Evolutionary conservation across 164 flowering plant species (phyloP).

Genomic region (Umbellularia californica): DNA sequence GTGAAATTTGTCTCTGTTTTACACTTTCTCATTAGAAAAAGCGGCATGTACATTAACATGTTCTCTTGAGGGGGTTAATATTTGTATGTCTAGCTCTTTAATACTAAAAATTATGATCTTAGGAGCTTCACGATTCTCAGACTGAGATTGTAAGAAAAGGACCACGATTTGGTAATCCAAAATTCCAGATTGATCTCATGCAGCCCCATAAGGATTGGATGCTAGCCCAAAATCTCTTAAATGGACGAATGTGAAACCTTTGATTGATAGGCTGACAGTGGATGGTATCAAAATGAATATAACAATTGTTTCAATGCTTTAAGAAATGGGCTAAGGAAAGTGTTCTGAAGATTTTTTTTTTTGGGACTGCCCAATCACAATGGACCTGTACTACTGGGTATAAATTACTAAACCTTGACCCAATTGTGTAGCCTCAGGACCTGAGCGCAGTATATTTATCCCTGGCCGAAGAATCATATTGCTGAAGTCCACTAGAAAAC

Average conservation of each 20-base stretch:
- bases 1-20: not conserved
- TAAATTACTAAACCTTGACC: not conserved
- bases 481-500: not conserved
- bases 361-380: not conserved
- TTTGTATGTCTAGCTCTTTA: not conserved
- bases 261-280: not conserved
- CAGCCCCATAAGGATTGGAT: not conserved
- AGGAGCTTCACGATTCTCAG: not conserved
- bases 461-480: not conserved
- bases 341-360: too few relatives aligned
- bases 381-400: not conserved
- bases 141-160: not conserved
- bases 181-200: not conserved
- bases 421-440: not conserved
- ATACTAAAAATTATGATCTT: too few relatives aligned
- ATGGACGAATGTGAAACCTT: not conserved
- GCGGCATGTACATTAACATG: not conserved
- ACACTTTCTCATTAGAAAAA: not conserved
- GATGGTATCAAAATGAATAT: not conserved
- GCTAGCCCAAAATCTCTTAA: not conserved
- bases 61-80: not conserved
- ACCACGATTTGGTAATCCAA: not conserved
- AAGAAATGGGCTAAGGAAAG: too few relatives aligned
- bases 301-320: not conserved
- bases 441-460: not conserved